Conservation (phyloP, 73 alveolate species). For the Halteria grandinella region DNA sequence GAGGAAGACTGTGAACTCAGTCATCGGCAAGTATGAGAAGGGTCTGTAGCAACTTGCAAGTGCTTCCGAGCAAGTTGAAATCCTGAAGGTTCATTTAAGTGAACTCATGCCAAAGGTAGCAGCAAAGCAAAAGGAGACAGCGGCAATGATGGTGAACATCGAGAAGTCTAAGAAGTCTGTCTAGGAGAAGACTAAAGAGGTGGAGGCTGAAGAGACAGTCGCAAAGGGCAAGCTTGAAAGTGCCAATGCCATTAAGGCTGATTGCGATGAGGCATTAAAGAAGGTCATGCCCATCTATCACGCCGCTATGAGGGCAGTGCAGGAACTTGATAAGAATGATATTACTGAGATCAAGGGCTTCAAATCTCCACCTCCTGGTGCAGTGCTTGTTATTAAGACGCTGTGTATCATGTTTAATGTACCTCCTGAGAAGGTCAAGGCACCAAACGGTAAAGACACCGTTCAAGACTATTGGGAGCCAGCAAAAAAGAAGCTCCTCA, state of each 20-base stretch:
- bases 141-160: constrained; percentile 70
- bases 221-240: constrained; percentile 70
- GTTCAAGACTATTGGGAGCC: constrained; percentile 89
- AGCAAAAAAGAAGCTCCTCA: constrained; percentile 79
- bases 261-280: constrained; percentile 78
- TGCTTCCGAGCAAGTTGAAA: constrained; percentile 86
- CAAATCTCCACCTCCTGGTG: constrained; percentile 87
- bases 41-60: constrained; percentile 90
- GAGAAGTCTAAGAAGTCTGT: constrained; percentile 80
- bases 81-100: constrained; percentile 82
- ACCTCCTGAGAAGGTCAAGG: constrained; percentile 79
- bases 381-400: constrained; percentile 65
- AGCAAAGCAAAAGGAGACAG: constrained; percentile 71
- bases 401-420: constrained; percentile 66
- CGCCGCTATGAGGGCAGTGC: constrained; percentile 83
- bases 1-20: constrained; percentile 75
- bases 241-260: constrained; percentile 79
- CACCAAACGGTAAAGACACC: constrained; percentile 77
- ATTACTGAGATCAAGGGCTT: constrained; percentile 86
- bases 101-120: constrained; percentile 89
- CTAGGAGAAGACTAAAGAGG: constrained; percentile 72
- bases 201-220: constrained; percentile 77
- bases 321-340: constrained; percentile 78
- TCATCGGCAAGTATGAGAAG: constrained; percentile 75
- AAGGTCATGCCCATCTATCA: constrained; percentile 79